Evolutionary conservation across 2,329 filamentous ascomycete species (phyloP).

Genomic region (Mycosphaerella sp.): DNA sequence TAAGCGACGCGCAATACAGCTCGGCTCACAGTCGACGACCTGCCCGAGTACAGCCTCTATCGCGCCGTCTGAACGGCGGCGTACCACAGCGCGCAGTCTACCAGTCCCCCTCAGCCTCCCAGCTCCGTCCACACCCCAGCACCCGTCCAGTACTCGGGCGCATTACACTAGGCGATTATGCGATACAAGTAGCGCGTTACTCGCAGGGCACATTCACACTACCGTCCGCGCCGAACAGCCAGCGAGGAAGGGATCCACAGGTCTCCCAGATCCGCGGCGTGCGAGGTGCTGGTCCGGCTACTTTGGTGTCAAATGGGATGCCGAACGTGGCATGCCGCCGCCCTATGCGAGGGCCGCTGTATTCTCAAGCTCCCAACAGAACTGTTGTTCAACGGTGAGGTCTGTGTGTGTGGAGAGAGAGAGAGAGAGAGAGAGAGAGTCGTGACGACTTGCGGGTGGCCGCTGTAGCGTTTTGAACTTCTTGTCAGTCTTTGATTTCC

Average conservation of each 20-base stretch:
- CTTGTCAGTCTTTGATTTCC: no score
- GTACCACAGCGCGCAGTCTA: background rate
- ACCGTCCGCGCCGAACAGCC: conserved; percentile 5
- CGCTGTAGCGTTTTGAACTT: background rate
- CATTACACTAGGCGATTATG: background rate
- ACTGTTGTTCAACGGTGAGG: background rate
- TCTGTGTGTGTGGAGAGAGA: background rate
- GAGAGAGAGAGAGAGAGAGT: background rate
- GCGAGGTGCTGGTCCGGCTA: conserved; percentile 17
- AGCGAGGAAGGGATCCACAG: conserved; percentile 11
- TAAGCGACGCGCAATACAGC: background rate
- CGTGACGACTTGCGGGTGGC: background rate
- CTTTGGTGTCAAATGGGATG: background rate
- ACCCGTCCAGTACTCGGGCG: background rate
- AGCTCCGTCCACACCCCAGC: background rate
- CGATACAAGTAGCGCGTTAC: background rate
- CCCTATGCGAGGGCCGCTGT: background rate
- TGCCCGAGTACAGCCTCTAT: background rate
- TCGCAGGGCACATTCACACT: conserved; percentile 19
- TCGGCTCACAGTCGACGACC: background rate
- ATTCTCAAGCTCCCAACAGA: background rate
- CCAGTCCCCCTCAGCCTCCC: background rate
- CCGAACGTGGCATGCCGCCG: background rate
- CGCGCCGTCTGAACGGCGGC: background rate
- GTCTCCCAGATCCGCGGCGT: conserved; percentile 26